Evolutionary conservation across 1,284 basidiomycete genomes (phyloP).

Genomic region (Acaromyces ingoldii): DNA sequence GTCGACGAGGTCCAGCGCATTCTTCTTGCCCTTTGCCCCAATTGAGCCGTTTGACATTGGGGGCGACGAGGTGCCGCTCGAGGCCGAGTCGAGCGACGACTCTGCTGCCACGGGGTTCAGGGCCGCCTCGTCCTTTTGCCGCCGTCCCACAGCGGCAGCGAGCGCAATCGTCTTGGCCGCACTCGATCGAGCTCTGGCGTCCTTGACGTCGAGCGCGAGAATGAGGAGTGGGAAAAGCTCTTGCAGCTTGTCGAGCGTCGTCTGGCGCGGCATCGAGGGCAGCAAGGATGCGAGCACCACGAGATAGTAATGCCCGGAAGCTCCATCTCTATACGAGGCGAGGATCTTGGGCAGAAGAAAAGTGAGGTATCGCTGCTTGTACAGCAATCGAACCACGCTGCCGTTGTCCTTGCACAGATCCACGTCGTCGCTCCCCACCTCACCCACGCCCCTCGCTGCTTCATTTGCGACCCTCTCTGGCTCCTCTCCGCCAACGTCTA

Average conservation of each 20-base stretch:
- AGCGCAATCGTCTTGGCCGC: conserved; percentile 74
- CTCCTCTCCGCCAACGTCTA: conserved; percentile 8
- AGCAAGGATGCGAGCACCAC: conserved; percentile 79
- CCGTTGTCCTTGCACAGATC: conserved; percentile 33
- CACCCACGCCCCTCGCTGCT: conserved; percentile 12
- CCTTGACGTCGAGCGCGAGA: conserved; percentile 72
- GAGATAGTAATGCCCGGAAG: conserved; percentile 62
- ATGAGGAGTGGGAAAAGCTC: conserved; percentile 84
- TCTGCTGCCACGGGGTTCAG: conserved; percentile 49
- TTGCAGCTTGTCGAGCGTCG: conserved; percentile 13
- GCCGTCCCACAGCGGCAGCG: conserved; percentile 57
- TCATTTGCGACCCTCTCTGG: conserved; percentile 8
- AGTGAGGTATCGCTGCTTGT: conserved; percentile 78
- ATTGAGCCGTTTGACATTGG: conserved; percentile 55
- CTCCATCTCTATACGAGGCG: conserved; percentile 60
- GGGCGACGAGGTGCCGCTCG: too few species aligned
- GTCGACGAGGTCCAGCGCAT: conserved; percentile 10
- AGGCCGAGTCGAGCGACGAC: conserved; percentile 67
- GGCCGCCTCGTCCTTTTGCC: conserved; percentile 60
- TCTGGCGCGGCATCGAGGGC: conserved; percentile 69
- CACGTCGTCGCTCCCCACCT: conserved; percentile 28
- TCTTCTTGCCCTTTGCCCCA: conserved; percentile 1
- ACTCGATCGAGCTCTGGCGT: conserved; percentile 67
- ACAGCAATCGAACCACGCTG: conserved; percentile 46
- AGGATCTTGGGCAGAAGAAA: conserved; percentile 70